Evolutionary conservation across 306 rosid genomes (phyloP), one percentile per base, ranked within the genome.

Genomic region (Leucaena leucocephala): DNA sequence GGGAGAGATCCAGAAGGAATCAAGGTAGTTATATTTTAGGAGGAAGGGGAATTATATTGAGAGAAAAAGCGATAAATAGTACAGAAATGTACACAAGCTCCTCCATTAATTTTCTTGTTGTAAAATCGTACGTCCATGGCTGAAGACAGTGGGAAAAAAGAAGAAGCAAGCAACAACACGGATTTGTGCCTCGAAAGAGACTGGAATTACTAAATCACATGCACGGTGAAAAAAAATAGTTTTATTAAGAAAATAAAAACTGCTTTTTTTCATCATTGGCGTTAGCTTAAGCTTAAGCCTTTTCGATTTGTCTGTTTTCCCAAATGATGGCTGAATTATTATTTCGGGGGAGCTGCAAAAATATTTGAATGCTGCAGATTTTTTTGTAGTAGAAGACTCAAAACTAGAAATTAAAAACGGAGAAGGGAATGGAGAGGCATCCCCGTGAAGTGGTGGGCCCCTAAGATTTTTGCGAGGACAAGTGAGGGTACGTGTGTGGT

Each of bases 21-120:
- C 35, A 22, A 12, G 16, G 70, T 35, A 40, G 68, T 16, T 21
- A 68, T 27, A 76, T 71, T 74, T 33, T 72, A 36, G 80, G 16
- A 17, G 11, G 81, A 79, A 27, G 4, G 48, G 3, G 74, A 79
- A 52, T 58, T 64, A 54, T 71, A 46, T n/a, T 73, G 13, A 64
- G 63, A 39, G 45, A 49, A 27, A 74, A 36, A 71, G 72, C 6
- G 22, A 33, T 6, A 27, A 27, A 27, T 27, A 27, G 27, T 27
- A 14, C 21, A 44, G 8, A 35, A 80, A 46, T 39, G 38, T 19
- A 4, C 91, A 83, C 89, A 82, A 44, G 49, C 69, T 78, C 74
- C 80, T 78, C 55, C 84, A 77, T 75, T 33, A 61, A 59, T 59
- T 27, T 59, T 36, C 34, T 69, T 61, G 2, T 21, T 22, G 16